These are phyloP conservation scores for Mycena belliarum DNA, from an alignment of 768 basidiomycete genomes.

Conservation along the genomic window DNA sequence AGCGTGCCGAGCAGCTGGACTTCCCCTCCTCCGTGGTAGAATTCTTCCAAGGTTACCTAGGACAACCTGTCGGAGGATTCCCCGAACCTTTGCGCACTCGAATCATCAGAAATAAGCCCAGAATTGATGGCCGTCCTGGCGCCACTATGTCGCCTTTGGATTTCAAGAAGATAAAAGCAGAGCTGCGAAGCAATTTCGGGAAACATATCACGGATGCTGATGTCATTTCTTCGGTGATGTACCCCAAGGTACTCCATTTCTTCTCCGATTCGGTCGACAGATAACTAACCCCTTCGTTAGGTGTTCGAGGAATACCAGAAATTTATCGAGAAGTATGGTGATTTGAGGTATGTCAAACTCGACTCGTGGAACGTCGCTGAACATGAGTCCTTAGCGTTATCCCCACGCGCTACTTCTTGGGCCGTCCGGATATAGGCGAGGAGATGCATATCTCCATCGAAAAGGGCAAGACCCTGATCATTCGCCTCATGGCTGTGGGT, in stretches of 20 bases:
- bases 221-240: constrained; percentile 96
- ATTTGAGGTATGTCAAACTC: constrained; percentile 67
- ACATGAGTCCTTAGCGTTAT: constrained; percentile 61
- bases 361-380: background rate
- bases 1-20: constrained; percentile 86
- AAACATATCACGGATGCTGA: constrained; percentile 93
- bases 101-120: constrained; percentile 90
- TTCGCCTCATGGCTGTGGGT: constrained; percentile 93
- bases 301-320: constrained; percentile 97
- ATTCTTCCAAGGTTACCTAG: constrained; percentile 99
- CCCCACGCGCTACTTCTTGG: constrained; percentile 97
- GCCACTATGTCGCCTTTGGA: constrained; percentile 84
- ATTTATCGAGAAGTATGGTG: constrained; percentile 95
- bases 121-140: constrained; percentile 94
- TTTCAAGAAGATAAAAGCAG: constrained; percentile 94
- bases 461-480: constrained; percentile 94
- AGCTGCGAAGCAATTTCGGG: constrained; percentile 91
- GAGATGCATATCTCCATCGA: constrained; percentile 97
- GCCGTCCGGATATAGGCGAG: constrained; percentile 87
- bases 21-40: constrained; percentile 97
- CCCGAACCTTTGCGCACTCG: constrained; percentile 92
- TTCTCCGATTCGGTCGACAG: constrained; percentile 8
- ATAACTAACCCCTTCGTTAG: constrained; percentile 40
- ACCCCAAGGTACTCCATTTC: constrained; percentile 73
- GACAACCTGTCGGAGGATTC: constrained; percentile 97